A percentile compares a stretch with the other conserved stretches of the same genome.
These are phyloP conservation scores for Sphagnurus paluster DNA, from an alignment of 1,284 basidiomycete genomes.

Conservation along the genomic window DNA sequence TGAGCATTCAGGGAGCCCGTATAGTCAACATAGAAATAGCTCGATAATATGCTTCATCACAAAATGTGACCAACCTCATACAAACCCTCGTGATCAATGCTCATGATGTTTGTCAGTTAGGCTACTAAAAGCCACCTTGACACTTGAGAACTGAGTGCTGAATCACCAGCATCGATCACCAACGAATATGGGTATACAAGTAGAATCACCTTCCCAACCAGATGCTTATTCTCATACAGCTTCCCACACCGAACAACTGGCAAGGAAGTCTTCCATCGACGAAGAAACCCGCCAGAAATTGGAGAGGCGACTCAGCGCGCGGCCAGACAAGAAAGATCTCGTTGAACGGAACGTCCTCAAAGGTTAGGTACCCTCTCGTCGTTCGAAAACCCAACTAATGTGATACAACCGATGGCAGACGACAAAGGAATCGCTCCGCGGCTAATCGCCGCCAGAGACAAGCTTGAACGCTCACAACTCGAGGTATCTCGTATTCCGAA, in stretches of 20 bases:
- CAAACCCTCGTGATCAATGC: constrained; percentile 2
- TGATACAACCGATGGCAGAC: constrained; percentile 39
- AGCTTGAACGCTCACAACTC: constrained; percentile 66
- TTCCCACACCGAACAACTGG: constrained; percentile 6
- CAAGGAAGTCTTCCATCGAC: constrained; percentile 31
- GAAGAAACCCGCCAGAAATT: constrained; percentile 45
- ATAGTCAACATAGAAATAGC: constrained; percentile 15
- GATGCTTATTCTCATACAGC: background rate
- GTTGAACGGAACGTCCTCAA: constrained; percentile 78
- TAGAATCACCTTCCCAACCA: background rate
- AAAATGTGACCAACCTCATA: background rate
- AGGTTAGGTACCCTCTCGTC: constrained; percentile 44
- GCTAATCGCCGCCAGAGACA: constrained; percentile 66
- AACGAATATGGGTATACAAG: constrained; percentile 10
- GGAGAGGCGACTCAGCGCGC: constrained; percentile 56
- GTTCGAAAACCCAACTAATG: background rate
- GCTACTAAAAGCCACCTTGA: no score
- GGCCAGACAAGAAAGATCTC: constrained; percentile 60
- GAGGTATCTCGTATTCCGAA: constrained; percentile 42
- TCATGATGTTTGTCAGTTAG: no score
- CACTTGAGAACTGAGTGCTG: no score
- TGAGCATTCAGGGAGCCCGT: constrained; percentile 36
- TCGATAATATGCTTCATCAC: background rate
- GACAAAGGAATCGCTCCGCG: constrained; percentile 67
- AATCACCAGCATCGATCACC: constrained; percentile 2